These are phyloP conservation scores for Eurotiales sp. DNA, from an alignment of 2,329 filamentous ascomycete species.

Conservation along the genomic window DNA sequence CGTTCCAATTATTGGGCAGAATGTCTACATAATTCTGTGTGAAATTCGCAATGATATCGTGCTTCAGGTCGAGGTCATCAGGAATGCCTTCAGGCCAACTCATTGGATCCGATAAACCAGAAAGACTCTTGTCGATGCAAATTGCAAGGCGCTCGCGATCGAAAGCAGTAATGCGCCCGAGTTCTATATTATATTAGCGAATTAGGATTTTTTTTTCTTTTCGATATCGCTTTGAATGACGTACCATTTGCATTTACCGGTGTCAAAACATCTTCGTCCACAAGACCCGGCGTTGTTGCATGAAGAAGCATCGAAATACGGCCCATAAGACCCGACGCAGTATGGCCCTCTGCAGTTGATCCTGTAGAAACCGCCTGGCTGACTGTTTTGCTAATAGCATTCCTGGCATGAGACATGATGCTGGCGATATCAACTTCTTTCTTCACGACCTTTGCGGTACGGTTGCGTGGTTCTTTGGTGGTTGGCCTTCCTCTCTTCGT, in stretches of 20 bases:
- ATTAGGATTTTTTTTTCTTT: neutral
- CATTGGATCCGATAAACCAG: slow-evolving; percentile 42
- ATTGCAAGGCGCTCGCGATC: slow-evolving; percentile 37
- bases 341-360: slow-evolving; percentile 39
- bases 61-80: slow-evolving; percentile 17
- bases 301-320: slow-evolving; percentile 41
- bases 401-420: slow-evolving; percentile 34
- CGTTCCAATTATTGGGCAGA: slow-evolving; percentile 77
- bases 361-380: slow-evolving; percentile 30
- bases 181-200: slow-evolving; percentile 25
- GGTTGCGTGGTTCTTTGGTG: slow-evolving; percentile 23
- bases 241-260: slow-evolving; percentile 39
- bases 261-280: slow-evolving; percentile 25
- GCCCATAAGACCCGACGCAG: slow-evolving; percentile 36
- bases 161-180: slow-evolving; percentile 40
- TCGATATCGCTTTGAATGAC: neutral
- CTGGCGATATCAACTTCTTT: slow-evolving; percentile 33
- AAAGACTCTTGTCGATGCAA: slow-evolving; percentile 43
- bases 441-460: slow-evolving; percentile 25
- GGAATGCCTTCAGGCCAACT: slow-evolving; percentile 45
- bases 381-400: slow-evolving; percentile 31
- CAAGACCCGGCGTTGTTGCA: slow-evolving; percentile 32
- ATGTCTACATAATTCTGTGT: slow-evolving; percentile 80
- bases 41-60: slow-evolving; percentile 58
- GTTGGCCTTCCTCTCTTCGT: slow-evolving; percentile 26